Base-by-base conservation (phyloP, 1,284 basidiomycete species). In the Ustilago cynodontis region DNA sequence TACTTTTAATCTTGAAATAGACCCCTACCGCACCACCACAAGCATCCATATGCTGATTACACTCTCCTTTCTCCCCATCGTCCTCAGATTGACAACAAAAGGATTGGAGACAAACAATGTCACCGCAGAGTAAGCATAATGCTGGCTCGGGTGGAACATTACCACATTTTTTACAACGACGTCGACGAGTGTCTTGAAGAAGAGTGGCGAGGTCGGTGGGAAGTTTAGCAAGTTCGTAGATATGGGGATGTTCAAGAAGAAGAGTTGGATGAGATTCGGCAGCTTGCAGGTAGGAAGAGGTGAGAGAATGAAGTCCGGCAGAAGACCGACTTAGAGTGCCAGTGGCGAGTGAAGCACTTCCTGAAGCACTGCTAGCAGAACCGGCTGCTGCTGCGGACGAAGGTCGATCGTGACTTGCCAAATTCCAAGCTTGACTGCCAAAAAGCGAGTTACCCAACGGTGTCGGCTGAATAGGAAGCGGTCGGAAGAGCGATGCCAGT, bases 41-140 rank as follows among this genome's bases (percentile, higher is more conserved):
- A 93, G 93, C 92, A 89, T 94, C 89, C 77, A 92, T 93, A 86
- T 99, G 97, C 88, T 93, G 91, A 86, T 98, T 99, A 87, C 96
- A 98, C 86, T 99, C 97, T 75, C 89, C 87, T 59, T 90, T 87
- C 29, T 78, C 77, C 47, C 88, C 88, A 52, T 88, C 86, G 47
- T 94, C 92, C 26, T 88, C 82, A 79, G 95, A 93, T 78, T 90
- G 89, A 86, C 96, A 99, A 84, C 96, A 99, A 81, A 95, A 93
- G 76, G 93, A 93, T 84, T 95, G 93, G 87, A 95, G 90, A 85
- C 97, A 99, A 9, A 94, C 91, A 18, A 93, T 90, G 50, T 91
- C 89, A 1, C 96, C 96, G 81, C 97, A 99, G 57, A 95, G 89
- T 68, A 98, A 87, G 86, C 96, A 99, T 3, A 99, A 90, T 0